These are phyloP conservation scores for Fraxinus excelsior DNA, from an alignment of 257 asterid species.

Conservation along the genomic window DNA sequence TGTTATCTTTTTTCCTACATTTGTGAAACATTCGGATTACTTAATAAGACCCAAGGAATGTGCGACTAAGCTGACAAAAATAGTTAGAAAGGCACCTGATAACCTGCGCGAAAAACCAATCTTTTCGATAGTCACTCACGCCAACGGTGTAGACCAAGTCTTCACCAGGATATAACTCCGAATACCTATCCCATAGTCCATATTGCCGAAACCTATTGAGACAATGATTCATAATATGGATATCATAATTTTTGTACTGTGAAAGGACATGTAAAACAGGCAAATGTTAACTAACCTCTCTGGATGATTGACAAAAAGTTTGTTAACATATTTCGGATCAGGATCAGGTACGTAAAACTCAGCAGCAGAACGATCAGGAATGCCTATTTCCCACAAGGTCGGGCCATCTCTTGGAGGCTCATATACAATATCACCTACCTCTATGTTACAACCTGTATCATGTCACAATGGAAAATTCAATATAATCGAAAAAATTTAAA, in stretches of 20 bases:
- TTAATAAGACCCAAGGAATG: not conserved
- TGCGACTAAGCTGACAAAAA: not conserved
- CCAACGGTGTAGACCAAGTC: constrained; percentile 69
- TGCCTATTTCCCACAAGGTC: constrained; percentile 84
- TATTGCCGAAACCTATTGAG: constrained; percentile 59
- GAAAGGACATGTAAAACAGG: not conserved
- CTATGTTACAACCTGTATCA: constrained; percentile 44
- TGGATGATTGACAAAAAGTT: constrained; percentile 57
- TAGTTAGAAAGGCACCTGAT: constrained; percentile 42
- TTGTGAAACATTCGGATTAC: not conserved
- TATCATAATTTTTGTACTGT: not conserved
- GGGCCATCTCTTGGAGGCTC: constrained; percentile 76
- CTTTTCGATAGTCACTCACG: constrained; percentile 57
- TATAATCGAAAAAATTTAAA: not conserved
- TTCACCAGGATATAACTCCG: constrained; percentile 57
- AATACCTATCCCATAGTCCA: constrained; percentile 73
- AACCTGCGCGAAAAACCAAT: constrained; percentile 85
- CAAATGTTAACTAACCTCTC: constrained; percentile 40
- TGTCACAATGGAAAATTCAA: not conserved
- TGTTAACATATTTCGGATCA: constrained; percentile 57
- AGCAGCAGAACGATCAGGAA: constrained; percentile 69
- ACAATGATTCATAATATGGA: not conserved
- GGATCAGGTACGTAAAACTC: constrained; percentile 70
- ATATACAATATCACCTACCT: constrained; percentile 49
- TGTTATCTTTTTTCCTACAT: constrained; percentile 53